Conservation (phyloP, 1,139 yeast genomes). For the Scheffersomyces quercinus region DNA sequence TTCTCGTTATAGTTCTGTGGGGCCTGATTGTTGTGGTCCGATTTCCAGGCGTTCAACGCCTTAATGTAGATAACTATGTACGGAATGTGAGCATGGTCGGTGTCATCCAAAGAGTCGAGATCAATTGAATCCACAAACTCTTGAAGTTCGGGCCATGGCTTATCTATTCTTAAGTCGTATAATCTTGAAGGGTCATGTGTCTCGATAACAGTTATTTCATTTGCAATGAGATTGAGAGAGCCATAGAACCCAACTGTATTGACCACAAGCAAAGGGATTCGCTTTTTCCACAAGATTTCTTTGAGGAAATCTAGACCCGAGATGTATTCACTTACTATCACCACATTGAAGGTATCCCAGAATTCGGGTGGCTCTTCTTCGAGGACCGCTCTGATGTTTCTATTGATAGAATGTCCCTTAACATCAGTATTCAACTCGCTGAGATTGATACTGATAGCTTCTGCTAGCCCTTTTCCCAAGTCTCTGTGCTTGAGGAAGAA, state of each 20-base stretch:
- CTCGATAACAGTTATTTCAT: conserved; percentile 65
- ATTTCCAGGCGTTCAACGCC: conserved; percentile 49
- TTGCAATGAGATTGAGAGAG: conserved; percentile 50
- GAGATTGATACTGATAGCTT: conserved; percentile 40
- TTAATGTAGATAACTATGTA: conserved; percentile 66
- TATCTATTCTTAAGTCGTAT: conserved; percentile 68
- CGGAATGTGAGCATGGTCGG: conserved; percentile 71
- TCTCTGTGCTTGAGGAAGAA: conserved; percentile 58
- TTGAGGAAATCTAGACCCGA: conserved; percentile 28
- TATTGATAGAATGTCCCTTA: conserved; percentile 32
- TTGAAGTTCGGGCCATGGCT: conserved; percentile 75
- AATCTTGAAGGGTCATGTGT: conserved; percentile 69
- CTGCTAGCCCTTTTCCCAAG: conserved; percentile 44
- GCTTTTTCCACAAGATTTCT: conserved; percentile 39
- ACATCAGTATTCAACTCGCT: conserved; percentile 65
- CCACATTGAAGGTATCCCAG: conserved; percentile 57
- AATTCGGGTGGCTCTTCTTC: conserved; percentile 19
- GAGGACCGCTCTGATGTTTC: conserved; percentile 19
- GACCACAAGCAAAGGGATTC: conserved; percentile 56
- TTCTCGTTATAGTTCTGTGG: conserved; percentile 53
- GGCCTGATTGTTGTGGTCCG: conserved; percentile 21
- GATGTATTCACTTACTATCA: conserved; percentile 45
- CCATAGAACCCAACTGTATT: conserved; percentile 70
- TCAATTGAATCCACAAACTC: conserved; percentile 53
- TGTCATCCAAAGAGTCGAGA: conserved; percentile 45